Base-by-base conservation (phyloP, 2,329 filamentous ascomycete species). In the Sarocladium oryzae region DNA sequence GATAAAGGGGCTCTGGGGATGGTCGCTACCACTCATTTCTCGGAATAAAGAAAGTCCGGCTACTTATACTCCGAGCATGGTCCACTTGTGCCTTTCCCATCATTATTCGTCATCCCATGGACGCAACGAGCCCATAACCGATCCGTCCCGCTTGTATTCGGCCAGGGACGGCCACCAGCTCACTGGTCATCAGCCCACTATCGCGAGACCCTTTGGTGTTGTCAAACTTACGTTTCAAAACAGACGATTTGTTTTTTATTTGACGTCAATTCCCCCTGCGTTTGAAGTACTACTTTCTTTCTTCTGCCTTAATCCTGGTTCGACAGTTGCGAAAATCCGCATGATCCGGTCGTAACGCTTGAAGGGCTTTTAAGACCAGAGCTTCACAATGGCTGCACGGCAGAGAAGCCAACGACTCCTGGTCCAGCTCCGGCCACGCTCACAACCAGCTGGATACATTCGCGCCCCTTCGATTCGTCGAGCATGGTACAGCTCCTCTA, bases 161-260 rank as follows among this genome's bases (percentile, higher is more conserved):
- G 43, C 24, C 24, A 32, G 43, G 43, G 11, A 48, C 43, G 18
- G 43, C 43, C 43, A 48, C 43, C 43, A 32, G 15, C 43, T 48
- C 43, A 48, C 43, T 48, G 26, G 21, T 45, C 40, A 48, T 48
- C 43, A 48, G 43, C 43, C 43, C 43, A 48, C 43, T n/a, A 33
- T 32, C 43, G 43, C 28, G 26, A 33, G 26, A 33, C 28, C 10
- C 32, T 32, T 33, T 4, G 16, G 28, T 33, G 26, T 26, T 33
- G 43, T 48, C 43, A 48, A 48, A 48, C 43, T 48, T 48, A 48
- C 43, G 43, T 48, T 48, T 48, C 21, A 26, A 30, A 32, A 32
- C 43, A 15, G 7, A 33, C 28, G 21, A 21, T 48, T 18, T 48
- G 32, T 48, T 15, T n/a, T 20, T 16, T 33, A 33, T 48, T 48